These are phyloP conservation scores for Plenodomus lindquistii DNA, from an alignment of 2,329 filamentous ascomycete species.

Conservation along the genomic window DNA sequence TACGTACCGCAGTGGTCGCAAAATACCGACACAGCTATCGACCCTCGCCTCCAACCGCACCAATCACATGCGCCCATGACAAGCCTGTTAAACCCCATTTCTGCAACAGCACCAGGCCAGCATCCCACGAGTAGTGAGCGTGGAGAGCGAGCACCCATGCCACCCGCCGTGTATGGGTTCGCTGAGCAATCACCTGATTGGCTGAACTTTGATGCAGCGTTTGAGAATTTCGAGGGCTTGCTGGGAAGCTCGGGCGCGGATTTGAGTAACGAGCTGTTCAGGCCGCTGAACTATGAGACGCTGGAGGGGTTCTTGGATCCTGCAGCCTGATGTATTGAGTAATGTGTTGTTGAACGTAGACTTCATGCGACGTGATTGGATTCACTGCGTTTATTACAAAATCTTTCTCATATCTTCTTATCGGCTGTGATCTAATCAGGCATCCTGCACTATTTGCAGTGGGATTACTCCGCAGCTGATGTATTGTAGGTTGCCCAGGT, in stretches of 20 bases:
- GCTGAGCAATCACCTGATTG: slow-evolving; percentile 43
- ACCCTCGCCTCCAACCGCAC: slow-evolving; percentile 39
- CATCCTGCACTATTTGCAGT: too few relatives aligned
- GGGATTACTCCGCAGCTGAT: too few relatives aligned
- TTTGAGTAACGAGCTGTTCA: slow-evolving; percentile 44
- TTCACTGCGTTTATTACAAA: too few relatives aligned
- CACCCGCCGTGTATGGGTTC: slow-evolving; percentile 32
- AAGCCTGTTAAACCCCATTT: slow-evolving; percentile 34
- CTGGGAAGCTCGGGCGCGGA: slow-evolving; percentile 45
- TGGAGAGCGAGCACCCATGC: slow-evolving; percentile 29
- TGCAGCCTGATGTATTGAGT: slow-evolving; percentile 23
- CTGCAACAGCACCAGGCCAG: slow-evolving; percentile 35
- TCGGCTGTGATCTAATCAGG: too few relatives aligned
- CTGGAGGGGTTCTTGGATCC: slow-evolving; percentile 39
- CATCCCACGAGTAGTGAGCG: slow-evolving; percentile 46
- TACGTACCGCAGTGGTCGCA: slow-evolving; percentile 26
- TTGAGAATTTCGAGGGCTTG: slow-evolving; percentile 47
- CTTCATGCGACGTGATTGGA: too few relatives aligned
- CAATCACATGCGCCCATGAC: slow-evolving; percentile 33
- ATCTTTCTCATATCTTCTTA: too few relatives aligned
- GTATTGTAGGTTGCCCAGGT: too few relatives aligned
- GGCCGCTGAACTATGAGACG: slow-evolving; percentile 41
- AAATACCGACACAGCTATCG: slow-evolving; percentile 33
- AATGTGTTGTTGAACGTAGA: too few relatives aligned
- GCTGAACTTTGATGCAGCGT: slow-evolving; percentile 46